These are phyloP conservation scores for Fraxinus paxiana DNA, from an alignment of 305 asterid genomes.

Conservation along the genomic window DNA sequence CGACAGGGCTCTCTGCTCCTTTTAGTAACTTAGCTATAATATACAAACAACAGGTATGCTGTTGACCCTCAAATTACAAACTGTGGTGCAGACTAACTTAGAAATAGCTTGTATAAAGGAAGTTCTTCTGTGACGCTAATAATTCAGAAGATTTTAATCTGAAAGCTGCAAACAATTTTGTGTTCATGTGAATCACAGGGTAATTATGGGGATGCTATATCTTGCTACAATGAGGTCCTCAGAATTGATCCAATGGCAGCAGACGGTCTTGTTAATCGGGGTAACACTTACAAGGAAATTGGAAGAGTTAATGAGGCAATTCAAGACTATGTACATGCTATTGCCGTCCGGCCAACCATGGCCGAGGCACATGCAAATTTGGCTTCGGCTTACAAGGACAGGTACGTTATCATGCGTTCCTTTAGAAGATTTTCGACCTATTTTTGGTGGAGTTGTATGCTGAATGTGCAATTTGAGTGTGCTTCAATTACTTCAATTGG, in stretches of 20 bases:
- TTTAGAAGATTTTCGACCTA: not conserved
- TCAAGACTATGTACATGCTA: constrained; percentile 85
- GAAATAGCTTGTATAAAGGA: not conserved
- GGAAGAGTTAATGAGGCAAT: constrained; percentile 94
- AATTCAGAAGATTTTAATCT: not conserved
- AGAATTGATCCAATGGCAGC: constrained; percentile 92
- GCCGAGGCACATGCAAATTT: constrained; percentile 99
- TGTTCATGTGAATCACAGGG: constrained; percentile 56
- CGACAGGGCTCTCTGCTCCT: constrained; percentile 95
- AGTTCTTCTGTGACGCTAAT: not conserved
- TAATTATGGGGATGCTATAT: constrained; percentile 84
- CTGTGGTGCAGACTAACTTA: not conserved
- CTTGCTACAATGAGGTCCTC: constrained; percentile 94
- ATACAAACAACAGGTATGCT: constrained; percentile 85
- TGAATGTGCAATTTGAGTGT: not conserved
- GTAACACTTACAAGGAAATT: constrained; percentile 91
- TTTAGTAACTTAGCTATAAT: constrained; percentile 87
- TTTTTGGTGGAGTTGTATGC: not conserved
- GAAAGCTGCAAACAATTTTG: not conserved
- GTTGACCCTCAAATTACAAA: not conserved
- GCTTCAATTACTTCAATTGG: not conserved
- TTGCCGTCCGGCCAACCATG: constrained; percentile 77
- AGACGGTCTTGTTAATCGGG: constrained; percentile 98
- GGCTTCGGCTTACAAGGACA: constrained; percentile 98
- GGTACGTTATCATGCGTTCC: constrained; percentile 37